Evolutionary conservation across 2,329 filamentous ascomycete species (phyloP), one percentile per base, ranked within the genome.

Genomic region (Bipolaris bicolor): DNA sequence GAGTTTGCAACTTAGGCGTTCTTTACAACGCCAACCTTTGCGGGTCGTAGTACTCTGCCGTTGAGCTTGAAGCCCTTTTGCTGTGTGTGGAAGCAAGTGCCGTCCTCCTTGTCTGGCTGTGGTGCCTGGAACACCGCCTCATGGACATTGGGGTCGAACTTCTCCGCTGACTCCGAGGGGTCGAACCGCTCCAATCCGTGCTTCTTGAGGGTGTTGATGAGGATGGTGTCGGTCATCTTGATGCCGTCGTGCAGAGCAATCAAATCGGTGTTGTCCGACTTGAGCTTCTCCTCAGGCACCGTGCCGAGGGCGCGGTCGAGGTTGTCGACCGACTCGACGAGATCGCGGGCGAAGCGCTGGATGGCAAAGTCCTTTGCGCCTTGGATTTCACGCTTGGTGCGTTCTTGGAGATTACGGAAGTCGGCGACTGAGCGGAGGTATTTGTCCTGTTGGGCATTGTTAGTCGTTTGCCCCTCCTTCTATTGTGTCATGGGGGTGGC

Each of bases 401-500:
- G 91, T 74, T 97, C 92, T 82, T 98, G 94, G 49, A 99, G 90
- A 81, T 98, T 99, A 76, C 92, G 92, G 86, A 96, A 98, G 72
- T 99, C 95, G 80, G 95, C 95, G 64, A 98, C 88, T 53, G 90
- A 90, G 76, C 95, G 94, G 63, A 97, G 86, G 79, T 92, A 96
- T 82, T 92, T 95, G 81, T 98, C 95, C 95, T 98, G 67, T 9
- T 10, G 22, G 7, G 5, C 7, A 29, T 18, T 39, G 40, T 58
- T 13, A 58, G 34, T 45, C 11, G 3, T 16, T 24, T 49, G 34
- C 46, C 46, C 34, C 20, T 49, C 22, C 13, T n/a, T 24, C 16
- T 5, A 10, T 16, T 44, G 16, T 1, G 13, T 26, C 22, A 4
- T 26, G 43, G 26, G 45, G 20, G 46, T 24, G 31, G 63, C 72